A percentile compares a stretch with the other conserved stretches of the same genome.
Evolutionary conservation across 2,329 filamentous ascomycete genomes (phyloP).

Genomic region (Sporothrix humicola): DNA sequence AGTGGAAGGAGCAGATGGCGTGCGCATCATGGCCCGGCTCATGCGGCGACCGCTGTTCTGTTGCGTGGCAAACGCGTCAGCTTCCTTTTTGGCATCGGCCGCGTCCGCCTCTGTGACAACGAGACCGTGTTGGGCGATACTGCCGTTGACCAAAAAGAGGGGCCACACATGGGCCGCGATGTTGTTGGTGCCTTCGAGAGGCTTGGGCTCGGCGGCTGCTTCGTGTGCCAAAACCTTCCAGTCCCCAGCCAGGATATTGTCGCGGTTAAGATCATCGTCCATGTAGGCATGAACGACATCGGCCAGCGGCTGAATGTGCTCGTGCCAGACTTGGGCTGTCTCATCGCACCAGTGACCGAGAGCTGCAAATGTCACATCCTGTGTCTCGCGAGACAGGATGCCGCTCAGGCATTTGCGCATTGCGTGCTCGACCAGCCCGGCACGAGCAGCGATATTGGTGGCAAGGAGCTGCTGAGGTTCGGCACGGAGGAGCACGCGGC

Average conservation of each 20-base stretch:
- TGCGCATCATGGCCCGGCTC: not conserved
- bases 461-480: not conserved
- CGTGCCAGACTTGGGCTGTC: not conserved
- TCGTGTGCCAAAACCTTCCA: not conserved
- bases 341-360: not conserved
- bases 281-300: not conserved
- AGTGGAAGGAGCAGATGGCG: not conserved
- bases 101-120: conserved; percentile 14
- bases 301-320: conserved; percentile 2
- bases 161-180: conserved; percentile 27
- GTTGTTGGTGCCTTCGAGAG: too few relatives aligned
- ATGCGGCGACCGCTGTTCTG: not conserved
- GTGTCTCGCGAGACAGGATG: not conserved
- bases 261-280: not conserved
- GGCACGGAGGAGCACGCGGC: not conserved
- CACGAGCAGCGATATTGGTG: not conserved
- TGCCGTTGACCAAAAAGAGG: conserved; percentile 11
- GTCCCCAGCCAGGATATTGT: not conserved
- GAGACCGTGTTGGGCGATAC: not conserved
- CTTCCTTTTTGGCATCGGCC: not conserved
- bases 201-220: too few relatives aligned
- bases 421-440: not conserved
- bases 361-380: not conserved
- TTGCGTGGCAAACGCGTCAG: not conserved
- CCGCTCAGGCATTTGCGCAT: not conserved